These are phyloP conservation scores for Pseudocercospora musae DNA, from an alignment of 2,329 filamentous ascomycete genomes.

Conservation along the genomic window DNA sequence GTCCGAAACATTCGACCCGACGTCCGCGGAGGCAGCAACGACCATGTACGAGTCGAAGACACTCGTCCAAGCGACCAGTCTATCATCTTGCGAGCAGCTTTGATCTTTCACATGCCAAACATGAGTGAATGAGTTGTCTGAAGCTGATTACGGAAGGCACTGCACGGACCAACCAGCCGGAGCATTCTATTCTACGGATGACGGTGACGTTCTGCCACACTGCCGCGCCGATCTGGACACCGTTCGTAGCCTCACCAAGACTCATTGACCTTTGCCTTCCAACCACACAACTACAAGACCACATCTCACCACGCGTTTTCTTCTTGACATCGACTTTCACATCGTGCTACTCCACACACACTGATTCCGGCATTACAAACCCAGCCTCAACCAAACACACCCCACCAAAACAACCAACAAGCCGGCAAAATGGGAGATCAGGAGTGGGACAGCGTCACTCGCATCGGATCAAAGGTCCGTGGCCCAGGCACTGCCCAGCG, in stretches of 20 bases:
- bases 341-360: not conserved
- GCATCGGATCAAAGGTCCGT: constrained; percentile 85
- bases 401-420: constrained; percentile 3
- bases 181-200: not conserved
- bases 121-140: not conserved
- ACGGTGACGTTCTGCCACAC: not conserved
- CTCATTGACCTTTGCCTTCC: not conserved
- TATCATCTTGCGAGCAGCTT: not conserved
- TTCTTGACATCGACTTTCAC: not conserved
- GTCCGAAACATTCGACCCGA: too few species aligned
- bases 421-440: constrained; percentile 41
- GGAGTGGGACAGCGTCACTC: constrained; percentile 85
- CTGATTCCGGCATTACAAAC: too few species aligned
- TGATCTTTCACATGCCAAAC: not conserved
- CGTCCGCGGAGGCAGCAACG: too few species aligned
- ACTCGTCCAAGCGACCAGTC: not conserved
- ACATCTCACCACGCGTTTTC: not conserved
- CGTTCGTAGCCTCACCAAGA: not conserved
- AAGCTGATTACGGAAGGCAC: not conserved
- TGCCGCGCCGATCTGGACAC: not conserved
- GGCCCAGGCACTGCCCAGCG: constrained; percentile 64
- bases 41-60: not conserved
- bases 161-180: not conserved
- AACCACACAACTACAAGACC: not conserved
- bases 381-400: not conserved